Base-by-base conservation (phyloP, 2,329 filamentous ascomycete genomes). In the Myriosclerotinia curreyana region DNA sequence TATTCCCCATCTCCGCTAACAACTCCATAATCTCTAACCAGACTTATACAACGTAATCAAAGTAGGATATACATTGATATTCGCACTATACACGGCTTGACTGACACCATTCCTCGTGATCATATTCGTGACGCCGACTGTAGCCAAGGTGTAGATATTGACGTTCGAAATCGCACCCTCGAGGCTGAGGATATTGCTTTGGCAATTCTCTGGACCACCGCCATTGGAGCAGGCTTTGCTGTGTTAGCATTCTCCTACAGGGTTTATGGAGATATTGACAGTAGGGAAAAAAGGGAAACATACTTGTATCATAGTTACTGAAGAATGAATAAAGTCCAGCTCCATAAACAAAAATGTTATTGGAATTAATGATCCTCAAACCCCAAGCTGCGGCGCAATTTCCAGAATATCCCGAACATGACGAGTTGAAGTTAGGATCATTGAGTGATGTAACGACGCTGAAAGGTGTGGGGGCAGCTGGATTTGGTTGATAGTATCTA, bases 401-500 rank as follows among this genome's bases (percentile, higher is more conserved):
- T 3, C 77, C 76, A 2, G 76, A 9, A 46, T 38, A 28, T 5
- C 65, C 79, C n/a, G 73, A 68, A 66, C 82, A 83, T 31, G 63
- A 70, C 58, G 77, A 72, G 0, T 71, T 52, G 12, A 81, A 90
- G 74, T 78, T 77, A 0, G 82, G 83, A 67, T 86, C 83, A 25
- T 78, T 76, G 0, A 76, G 70, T 0, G 78, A 72, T 28, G 66
- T 4, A n/a, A 65, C 64, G 5, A 65, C 75, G 0, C 78, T 78
- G 75, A 88, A 91, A 34, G 87, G 89, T 86, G 88, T 9, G 77
- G 76, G 79, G 0, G 87, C 84, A 53, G 76, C 77, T 0, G 88
- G 87, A 71, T 82, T 84, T 31, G 86, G 84, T 74, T 91, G 88
- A 75, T 84, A 90, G 76, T 91, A 91, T 50, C 69, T 71, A 42